Evolutionary conservation across 805 yeast species (phyloP), one percentile per base, ranked within the genome.

Genomic region (Yamadazyma olivae): DNA sequence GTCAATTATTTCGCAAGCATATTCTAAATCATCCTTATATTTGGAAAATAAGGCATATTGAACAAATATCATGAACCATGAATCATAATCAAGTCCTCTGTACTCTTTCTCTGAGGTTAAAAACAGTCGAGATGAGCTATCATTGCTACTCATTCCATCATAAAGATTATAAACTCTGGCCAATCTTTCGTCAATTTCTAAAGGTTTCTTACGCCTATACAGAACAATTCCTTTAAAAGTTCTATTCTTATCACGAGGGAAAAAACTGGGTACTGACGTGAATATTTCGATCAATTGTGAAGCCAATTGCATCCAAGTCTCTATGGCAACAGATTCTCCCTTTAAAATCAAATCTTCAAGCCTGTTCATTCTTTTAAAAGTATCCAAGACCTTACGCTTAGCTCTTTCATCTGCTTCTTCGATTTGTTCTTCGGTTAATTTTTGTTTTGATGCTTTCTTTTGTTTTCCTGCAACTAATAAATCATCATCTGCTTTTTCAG

Each of bases 21-120:
- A 58, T 30, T 81, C 75, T 31, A 74, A 59, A 6, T 95, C 91
- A 48, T 79, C 81, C 17, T 78, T 79, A 50, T 70, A 74, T 41
- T 71, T 72, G 0, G 88, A 80, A 33, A 83, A 70, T 17, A 80
- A 70, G 0, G 95, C 81, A 48, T 83, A 79, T 50, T 82, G 83
- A 76, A 89, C 81, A 50, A 89, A 86, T 5, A 91, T 64, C 43
- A 75, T 79, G 56, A 88, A 88, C 99, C 99, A 93, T 24, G 74
- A 74, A 25, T 83, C 84, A 55, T 85, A 85, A 3, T 70, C 63
- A 15, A 89, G 61, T 0, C 96, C 96, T 39, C 95, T 70, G 51
- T 83, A 85, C 48, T 75, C 81, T 1, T 68, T 66, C 9, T 71
- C 71, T 0, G 85, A 74, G 0, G 79, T 73, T 48, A 58, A 50